A percentile compares a stretch with the other conserved stretches of the same genome.
phyloP scores from a whole-genome alignment of 2,329 filamentous ascomycete species.

The Paracoccidioides brasiliensis region DNA sequence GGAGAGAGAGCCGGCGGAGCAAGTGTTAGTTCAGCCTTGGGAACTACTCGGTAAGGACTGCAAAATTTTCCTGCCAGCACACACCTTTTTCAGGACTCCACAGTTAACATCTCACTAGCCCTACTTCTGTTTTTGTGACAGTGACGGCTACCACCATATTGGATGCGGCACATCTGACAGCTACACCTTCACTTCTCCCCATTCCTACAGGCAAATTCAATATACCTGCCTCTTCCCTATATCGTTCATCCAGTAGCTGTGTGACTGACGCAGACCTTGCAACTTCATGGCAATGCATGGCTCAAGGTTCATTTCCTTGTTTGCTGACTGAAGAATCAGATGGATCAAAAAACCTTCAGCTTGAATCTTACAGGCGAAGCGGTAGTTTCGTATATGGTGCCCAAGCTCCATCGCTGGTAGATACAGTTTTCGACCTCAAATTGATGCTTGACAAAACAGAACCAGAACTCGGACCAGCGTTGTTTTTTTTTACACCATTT shows the following conservation, averaged over 20 bases:
- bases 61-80: background rate
- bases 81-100: background rate
- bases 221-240: constrained; percentile 35
- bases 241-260: constrained; percentile 38
- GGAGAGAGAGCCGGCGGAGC: constrained; percentile 13
- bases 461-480: constrained; percentile 45
- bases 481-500: constrained; percentile 49
- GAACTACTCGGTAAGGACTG: constrained; percentile 7
- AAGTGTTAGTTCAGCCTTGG: constrained; percentile 5
- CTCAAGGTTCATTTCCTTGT: constrained; percentile 15
- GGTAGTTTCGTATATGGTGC: constrained; percentile 45
- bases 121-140: constrained; percentile 29
- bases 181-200: constrained; percentile 32
- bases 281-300: constrained; percentile 40
- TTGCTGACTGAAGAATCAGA: constrained; percentile 14
- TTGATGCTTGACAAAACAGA: constrained; percentile 47
- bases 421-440: constrained; percentile 34
- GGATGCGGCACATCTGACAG: constrained; percentile 39
- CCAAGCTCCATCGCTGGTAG: constrained; percentile 41
- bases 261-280: constrained; percentile 33
- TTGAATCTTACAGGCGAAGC: constrained; percentile 26
- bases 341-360: constrained; percentile 21
- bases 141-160: constrained; percentile 36
- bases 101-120: constrained; percentile 14
- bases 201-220: constrained; percentile 39